Base-by-base conservation (phyloP, 202 grass and related monocot genomes). In the Musa balbisiana region DNA sequence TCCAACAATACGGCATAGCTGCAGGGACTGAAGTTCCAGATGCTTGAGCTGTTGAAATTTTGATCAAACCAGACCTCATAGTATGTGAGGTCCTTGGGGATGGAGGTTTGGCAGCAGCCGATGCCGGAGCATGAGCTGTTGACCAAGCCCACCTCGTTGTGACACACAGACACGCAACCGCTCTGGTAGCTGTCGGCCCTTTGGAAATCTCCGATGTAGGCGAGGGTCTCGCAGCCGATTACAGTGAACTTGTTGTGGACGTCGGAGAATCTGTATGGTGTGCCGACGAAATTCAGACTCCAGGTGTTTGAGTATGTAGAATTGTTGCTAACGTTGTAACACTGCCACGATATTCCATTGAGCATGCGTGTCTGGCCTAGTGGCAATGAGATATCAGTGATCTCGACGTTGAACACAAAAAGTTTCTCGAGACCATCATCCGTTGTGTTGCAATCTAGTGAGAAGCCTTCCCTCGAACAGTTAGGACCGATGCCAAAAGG, bases 31-130 rank as follows among this genome's bases (percentile, higher is more conserved):
- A 14, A 14, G 29, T 73, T 73, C 20, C 24, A 65, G 62, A 65
- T 27, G 0, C 22, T 22, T 3, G 22, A 65, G 3, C 0, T 51
- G 6, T 0, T 13, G 63, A 85, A 43, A 6, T 52, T 0, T 2
- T 0, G 0, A 53, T 82, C 75, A 2, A 29, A 14, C 21, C n/a
- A 0, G 0, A 53, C 49, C 69, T 83, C 21, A 68, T 33, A 91
- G 23, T 0, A 87, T 53, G 1, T 0, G 0, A 87, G 0, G 0
- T 29, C 77, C 0, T 3, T 0, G 0, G 88, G 83, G 25, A 94
- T 83, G 3, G 3, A 43, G 69, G 81, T 94, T 79, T 79, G 79
- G 85, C 88, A 94, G 83, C 91, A 94, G 1, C 73, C 79, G 6
- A 79, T 86, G 62, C 91, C 82, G 2, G 84, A 82, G 83, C 88